Evolutionary conservation across 2,329 filamentous ascomycete species (phyloP), one percentile per base, ranked within the genome.

Genomic region (Penicillium janthinellum): DNA sequence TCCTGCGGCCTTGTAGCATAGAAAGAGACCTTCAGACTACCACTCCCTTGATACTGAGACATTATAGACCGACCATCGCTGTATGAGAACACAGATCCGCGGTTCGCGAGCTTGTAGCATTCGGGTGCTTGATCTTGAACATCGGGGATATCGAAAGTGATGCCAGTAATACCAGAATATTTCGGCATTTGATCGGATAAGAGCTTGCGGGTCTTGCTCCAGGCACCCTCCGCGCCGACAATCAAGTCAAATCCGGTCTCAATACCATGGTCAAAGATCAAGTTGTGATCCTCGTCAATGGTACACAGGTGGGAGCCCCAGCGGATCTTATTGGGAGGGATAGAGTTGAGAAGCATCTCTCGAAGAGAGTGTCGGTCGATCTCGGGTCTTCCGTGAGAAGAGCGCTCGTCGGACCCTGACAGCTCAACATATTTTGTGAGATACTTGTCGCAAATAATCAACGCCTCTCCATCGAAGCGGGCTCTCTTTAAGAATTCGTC

Each of bases 151-250:
- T 25, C 54, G 44, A 70, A 60, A 5, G 55, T 51, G 41, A 61
- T 52, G 3, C 64, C 64, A 17, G 52, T 51, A 22, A 67, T 52
- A 1, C 71, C 70, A 5, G 66, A 52, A 49, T 73, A 72, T 6
- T 53, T 35, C n/a, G 71, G 44, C 47, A 34, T 58, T 39, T 63
- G 52, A 38, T 64, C 59, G 12, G 70, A 68, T 17, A 71, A 45
- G 14, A 70, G n/a, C 14, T 63, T 59, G n/a, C 71, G 67, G 45
- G 70, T 64, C 17, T 67, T 64, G 39, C 64, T 69, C 66, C 70
- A 70, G 7, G 65, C 67, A 5, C 71, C 70, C 38, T 73, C 71
- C 1, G 71, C 68, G 1, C 71, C 71, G 12, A 73, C 66, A 3
- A 71, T 57, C 20, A 71, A 56, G 41, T 71, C 66, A 37, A 69